Percentiles rank a stretch among this genome's conserved stretches.
These are phyloP conservation scores for Penicillium italicum DNA, from an alignment of 2,329 filamentous ascomycete genomes.

Conservation along the genomic window DNA sequence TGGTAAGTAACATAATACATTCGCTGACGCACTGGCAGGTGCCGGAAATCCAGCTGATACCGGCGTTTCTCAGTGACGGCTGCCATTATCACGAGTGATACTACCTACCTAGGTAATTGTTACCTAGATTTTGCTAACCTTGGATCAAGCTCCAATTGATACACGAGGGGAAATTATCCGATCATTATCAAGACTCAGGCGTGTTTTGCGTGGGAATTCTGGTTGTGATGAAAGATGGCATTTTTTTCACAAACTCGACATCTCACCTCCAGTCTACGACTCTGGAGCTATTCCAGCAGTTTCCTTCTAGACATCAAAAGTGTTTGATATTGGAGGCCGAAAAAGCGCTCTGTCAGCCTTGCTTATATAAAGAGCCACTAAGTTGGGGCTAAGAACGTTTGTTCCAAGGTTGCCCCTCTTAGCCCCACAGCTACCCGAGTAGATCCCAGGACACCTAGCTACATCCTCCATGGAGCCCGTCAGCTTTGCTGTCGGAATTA, in stretches of 20 bases:
- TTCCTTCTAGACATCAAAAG: background rate
- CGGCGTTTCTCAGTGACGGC: background rate
- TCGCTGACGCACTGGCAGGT: background rate
- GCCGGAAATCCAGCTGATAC: background rate
- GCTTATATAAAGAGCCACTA: background rate
- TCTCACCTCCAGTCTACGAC: background rate
- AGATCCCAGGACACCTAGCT: no score
- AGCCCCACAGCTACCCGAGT: background rate
- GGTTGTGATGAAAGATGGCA: background rate
- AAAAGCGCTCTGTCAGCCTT: background rate
- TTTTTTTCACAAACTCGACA: background rate
- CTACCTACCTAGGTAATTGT: background rate
- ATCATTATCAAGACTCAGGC: background rate
- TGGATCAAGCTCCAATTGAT: background rate
- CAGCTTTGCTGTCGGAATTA: slow-evolving; percentile 6
- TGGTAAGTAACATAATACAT: background rate
- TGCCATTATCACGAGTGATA: background rate
- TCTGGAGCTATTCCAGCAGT: background rate
- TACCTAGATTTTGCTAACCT: no score
- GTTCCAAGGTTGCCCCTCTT: background rate
- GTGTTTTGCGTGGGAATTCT: background rate
- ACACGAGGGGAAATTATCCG: background rate
- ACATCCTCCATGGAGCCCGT: slow-evolving; percentile 32
- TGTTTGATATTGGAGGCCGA: background rate
- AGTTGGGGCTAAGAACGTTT: background rate